These are phyloP conservation scores for Rhodotorula sp. DNA, from an alignment of 1,284 basidiomycete species.

Conservation along the genomic window DNA sequence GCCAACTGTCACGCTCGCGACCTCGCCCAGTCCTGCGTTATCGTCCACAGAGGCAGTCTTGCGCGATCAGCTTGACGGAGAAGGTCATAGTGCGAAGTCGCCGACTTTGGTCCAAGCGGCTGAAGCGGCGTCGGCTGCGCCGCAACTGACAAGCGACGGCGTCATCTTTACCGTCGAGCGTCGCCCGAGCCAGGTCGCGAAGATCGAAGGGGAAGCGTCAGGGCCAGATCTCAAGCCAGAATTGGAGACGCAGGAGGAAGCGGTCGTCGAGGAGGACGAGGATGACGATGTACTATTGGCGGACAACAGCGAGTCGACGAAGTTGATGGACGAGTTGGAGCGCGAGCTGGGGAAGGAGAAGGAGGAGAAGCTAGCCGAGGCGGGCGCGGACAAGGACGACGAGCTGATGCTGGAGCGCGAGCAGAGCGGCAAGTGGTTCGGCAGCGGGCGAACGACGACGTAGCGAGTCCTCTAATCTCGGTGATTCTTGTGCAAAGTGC, in stretches of 20 bases:
- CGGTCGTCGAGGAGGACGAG: not conserved
- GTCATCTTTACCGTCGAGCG: not conserved
- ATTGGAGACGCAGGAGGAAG: not conserved
- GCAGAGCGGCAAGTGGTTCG: conserved; percentile 22
- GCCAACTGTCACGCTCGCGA: not conserved
- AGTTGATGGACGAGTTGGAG: conserved; percentile 30
- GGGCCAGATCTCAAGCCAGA: not conserved
- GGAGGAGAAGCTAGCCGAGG: not conserved
- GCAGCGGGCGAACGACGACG: not conserved
- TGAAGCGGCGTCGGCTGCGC: not conserved
- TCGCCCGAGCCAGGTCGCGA: not conserved
- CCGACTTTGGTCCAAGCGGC: not conserved
- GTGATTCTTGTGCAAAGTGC: not conserved
- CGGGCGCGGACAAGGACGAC: not conserved
- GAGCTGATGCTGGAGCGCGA: not conserved
- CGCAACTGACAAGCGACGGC: not conserved
- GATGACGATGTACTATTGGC: not conserved
- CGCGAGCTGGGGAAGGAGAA: not conserved
- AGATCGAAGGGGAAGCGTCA: not conserved
- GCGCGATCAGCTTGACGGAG: too few species aligned
- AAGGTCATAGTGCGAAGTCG: not conserved
- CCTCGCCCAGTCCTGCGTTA: not conserved
- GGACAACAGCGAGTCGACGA: conserved; percentile 13
- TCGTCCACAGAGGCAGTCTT: not conserved
- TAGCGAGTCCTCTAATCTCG: not conserved